Evolutionary conservation across 352 stramenopile genomes (phyloP), one percentile per base, ranked within the genome.

Genomic region (Globisporangium recalcitrans): DNA sequence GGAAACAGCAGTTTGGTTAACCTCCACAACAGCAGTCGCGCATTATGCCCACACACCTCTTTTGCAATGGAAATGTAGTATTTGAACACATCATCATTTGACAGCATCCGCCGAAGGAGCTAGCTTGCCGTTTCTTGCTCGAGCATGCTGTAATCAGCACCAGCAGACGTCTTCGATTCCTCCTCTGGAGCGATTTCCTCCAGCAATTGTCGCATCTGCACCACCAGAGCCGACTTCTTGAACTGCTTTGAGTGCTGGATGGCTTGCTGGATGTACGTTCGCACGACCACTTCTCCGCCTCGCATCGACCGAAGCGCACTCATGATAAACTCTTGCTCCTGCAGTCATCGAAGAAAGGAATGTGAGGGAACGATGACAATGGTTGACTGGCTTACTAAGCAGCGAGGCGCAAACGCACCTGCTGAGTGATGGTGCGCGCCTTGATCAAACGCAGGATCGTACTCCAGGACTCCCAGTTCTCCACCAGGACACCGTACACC

Each of bases 381-480:
- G 6, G 2, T 29, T 40, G 19, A 26, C 27, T 4, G 13, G 16
- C 19, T 9, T 11, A 55, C 1, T 26, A 16, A 21, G 22, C 14
- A 40, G 3, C 6, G 14, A 21, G 9, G 22, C 13, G 5, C 27
- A 24, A 26, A 48, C 14, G 16, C 67, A 91, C 81, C 81, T 92
- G 79, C 58, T 87, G 78, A 1, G 81, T 90, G 5, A 75, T 89
- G 34, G 74, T 73, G 5, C 85, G 74, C 3, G 80, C 73, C 59
- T 89, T 91, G 60, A 93, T 87, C n/a, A 93, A 61, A 10, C 75
- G 80, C 34, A 92, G 69, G 42, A 95, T 85, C n/a, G 82, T 88
- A 54, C 80, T 90, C 87, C 87, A 95, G 0, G 80, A 69, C 52
- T 91, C 80, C 83, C 82, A 93, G 52, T 95, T 93, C 52, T 93